Percentiles rank a stretch among this genome's conserved stretches.
These are phyloP conservation scores for Neoconidiobolus thromboides DNA, from an alignment of 371 early-diverging fungal species.

Conservation along the genomic window DNA sequence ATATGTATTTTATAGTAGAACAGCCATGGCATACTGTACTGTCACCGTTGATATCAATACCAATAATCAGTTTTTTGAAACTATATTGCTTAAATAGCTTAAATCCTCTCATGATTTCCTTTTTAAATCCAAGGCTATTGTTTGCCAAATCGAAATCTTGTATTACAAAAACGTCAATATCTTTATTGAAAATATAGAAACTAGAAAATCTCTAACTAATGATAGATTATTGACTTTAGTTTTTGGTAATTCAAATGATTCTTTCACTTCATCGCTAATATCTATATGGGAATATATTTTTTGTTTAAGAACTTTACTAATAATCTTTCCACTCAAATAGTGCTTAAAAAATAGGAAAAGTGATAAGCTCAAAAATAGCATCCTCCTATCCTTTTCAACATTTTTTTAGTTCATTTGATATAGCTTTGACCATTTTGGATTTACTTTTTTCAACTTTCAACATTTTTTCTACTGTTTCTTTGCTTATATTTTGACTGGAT, in stretches of 20 bases:
- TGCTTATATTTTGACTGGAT: not conserved
- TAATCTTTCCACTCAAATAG: no score
- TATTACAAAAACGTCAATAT: not conserved
- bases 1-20: slow-evolving; percentile 13
- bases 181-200: not conserved
- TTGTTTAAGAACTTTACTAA: no score
- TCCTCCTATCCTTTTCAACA: not conserved
- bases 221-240: not conserved
- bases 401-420: not conserved
- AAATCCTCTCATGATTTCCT: slow-evolving; percentile 10
- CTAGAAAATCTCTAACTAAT: not conserved
- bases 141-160: not conserved
- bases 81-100: slow-evolving; percentile 9
- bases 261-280: not conserved
- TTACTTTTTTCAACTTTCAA: not conserved
- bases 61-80: slow-evolving; percentile 11
- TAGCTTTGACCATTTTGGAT: not conserved
- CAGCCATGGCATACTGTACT: slow-evolving; percentile 18
- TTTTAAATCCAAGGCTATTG: not conserved
- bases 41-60: slow-evolving; percentile 14
- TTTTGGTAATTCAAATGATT: not conserved
- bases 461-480: not conserved
- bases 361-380: no score
- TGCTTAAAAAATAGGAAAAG: no score
- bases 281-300: not conserved